phyloP scores from a whole-genome alignment of 2,329 filamentous ascomycete species.

The Zymoseptoria ardabiliae region DNA sequence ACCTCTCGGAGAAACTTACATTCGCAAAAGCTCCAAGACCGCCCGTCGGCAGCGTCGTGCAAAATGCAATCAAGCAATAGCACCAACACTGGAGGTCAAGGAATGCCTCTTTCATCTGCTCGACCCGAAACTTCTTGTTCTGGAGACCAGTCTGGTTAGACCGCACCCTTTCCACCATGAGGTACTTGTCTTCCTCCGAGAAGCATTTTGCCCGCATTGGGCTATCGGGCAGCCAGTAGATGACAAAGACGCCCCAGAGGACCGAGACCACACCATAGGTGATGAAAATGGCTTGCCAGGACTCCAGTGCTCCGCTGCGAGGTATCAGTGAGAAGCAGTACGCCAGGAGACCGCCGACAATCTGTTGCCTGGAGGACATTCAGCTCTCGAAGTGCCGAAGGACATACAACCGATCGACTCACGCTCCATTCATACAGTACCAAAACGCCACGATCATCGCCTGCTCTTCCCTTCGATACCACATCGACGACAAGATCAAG shows the following conservation, averaged over 20 bases:
- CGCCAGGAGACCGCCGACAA: slow-evolving; percentile 63
- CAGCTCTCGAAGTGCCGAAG: neutral
- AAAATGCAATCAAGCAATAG: slow-evolving; percentile 50
- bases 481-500: slow-evolving; percentile 56
- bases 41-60: slow-evolving; percentile 65
- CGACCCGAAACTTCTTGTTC: slow-evolving; percentile 43
- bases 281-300: slow-evolving; percentile 64
- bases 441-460: slow-evolving; percentile 60
- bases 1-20: neutral
- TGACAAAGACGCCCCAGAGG: slow-evolving; percentile 57
- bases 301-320: slow-evolving; percentile 14
- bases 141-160: slow-evolving; percentile 41
- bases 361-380: slow-evolving; percentile 59
- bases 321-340: slow-evolving; percentile 40
- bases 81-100: slow-evolving; percentile 54
- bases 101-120: slow-evolving; percentile 52
- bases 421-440: slow-evolving; percentile 34
- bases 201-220: slow-evolving; percentile 67
- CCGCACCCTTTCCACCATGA: slow-evolving; percentile 43
- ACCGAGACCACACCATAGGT: slow-evolving; percentile 57
- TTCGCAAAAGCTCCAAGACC: slow-evolving; percentile 67
- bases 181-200: slow-evolving; percentile 51
- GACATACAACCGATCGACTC: neutral
- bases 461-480: slow-evolving; percentile 65
- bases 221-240: slow-evolving; percentile 59